Conservation (phyloP, 2,329 filamentous ascomycete species). For the Calonectria hongkongensis region DNA sequence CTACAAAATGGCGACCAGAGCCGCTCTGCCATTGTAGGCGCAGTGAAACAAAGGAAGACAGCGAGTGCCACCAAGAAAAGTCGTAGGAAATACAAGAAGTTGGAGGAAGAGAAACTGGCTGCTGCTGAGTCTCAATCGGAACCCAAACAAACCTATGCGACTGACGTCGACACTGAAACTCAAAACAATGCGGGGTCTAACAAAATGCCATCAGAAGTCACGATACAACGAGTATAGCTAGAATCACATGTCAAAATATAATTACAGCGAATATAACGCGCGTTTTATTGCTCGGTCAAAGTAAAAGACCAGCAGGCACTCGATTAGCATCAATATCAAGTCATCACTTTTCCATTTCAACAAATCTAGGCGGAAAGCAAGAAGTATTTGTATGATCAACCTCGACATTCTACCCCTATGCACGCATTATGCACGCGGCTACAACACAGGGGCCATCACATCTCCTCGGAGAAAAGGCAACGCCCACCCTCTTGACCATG, state of each 20-base stretch:
- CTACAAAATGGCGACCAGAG: slow-evolving; percentile 82
- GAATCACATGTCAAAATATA: background rate
- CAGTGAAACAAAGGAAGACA: slow-evolving; percentile 79
- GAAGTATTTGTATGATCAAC: slow-evolving; percentile 76
- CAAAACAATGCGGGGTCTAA: background rate
- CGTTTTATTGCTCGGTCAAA: background rate
- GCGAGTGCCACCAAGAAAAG: slow-evolving; percentile 89
- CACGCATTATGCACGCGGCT: slow-evolving; percentile 69
- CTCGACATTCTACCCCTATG: slow-evolving; percentile 71
- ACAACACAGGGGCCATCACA: slow-evolving; percentile 70
- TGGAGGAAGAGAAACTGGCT: slow-evolving; percentile 70
- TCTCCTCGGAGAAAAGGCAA: slow-evolving; percentile 68
- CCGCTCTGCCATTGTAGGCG: slow-evolving; percentile 78
- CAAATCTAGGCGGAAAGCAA: slow-evolving; percentile 62
- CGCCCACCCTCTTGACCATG: slow-evolving; percentile 72
- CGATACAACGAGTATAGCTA: slow-evolving; percentile 37
- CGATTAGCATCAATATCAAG: slow-evolving; percentile 32
- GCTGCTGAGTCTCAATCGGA: background rate
- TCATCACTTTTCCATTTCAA: slow-evolving; percentile 56
- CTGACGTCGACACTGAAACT: background rate
- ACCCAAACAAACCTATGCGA: background rate
- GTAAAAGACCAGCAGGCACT: slow-evolving; percentile 2
- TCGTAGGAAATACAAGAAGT: slow-evolving; percentile 83
- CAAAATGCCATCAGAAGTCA: background rate
- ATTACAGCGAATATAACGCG: background rate